Conservation (phyloP, 1,284 basidiomycete genomes). For the Inonotus hispidus region DNA sequence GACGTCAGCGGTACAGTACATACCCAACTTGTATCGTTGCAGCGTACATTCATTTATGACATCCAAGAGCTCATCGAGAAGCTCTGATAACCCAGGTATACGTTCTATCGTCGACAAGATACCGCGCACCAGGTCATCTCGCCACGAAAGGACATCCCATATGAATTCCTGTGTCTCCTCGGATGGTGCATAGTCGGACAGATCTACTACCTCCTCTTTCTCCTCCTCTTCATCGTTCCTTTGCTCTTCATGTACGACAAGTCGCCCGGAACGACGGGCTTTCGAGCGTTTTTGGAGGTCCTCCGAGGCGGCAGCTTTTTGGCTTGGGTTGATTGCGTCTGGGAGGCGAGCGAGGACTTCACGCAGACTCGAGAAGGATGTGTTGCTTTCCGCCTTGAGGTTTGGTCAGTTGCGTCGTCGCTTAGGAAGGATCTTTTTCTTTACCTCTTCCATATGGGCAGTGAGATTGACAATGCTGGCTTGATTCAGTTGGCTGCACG, state of each 20-base stretch:
- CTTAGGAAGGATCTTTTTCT: no score
- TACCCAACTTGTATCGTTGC: neutral
- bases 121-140: conserved; percentile 31
- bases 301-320: neutral
- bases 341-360: conserved; percentile 5
- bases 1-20: neutral
- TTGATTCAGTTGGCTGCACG: conserved; percentile 25
- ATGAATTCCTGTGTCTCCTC: conserved; percentile 43
- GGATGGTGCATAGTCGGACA: conserved; percentile 29
- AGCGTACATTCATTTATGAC: conserved; percentile 28
- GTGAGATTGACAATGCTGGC: conserved; percentile 51
- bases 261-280: conserved; percentile 2
- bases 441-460: conserved; percentile 39
- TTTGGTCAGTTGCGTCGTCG: neutral
- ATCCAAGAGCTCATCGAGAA: conserved; percentile 37
- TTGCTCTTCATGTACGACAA: neutral
- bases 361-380: conserved; percentile 4
- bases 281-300: conserved; percentile 2
- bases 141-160: conserved; percentile 48
- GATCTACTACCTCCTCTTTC: conserved; percentile 19
- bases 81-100: conserved; percentile 44
- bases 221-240: neutral
- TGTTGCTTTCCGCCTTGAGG: conserved; percentile 1
- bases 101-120: conserved; percentile 28
- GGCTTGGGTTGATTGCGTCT: neutral